These are phyloP conservation scores for Apiospora marii DNA, from an alignment of 2,329 filamentous ascomycete genomes.

Conservation along the genomic window DNA sequence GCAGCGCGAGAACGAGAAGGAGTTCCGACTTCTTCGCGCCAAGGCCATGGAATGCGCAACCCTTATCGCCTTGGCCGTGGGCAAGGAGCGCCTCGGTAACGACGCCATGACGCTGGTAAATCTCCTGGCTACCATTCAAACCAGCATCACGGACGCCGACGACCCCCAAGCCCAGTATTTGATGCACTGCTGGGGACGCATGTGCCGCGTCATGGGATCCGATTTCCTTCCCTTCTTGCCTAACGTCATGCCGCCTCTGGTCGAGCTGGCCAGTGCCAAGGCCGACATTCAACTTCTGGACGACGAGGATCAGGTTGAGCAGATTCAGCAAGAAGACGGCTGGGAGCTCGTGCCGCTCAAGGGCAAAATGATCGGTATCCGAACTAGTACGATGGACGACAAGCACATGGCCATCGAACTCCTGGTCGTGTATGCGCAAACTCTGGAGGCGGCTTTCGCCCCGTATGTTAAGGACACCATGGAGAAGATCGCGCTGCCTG, in stretches of 20 bases:
- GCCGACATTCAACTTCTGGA: constrained; percentile 96
- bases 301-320: constrained; percentile 91
- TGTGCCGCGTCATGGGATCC: constrained; percentile 91
- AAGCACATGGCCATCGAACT: constrained; percentile 99
- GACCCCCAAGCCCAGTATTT: constrained; percentile 97
- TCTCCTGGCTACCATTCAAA: constrained; percentile 85
- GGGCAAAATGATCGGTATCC: constrained; percentile 98
- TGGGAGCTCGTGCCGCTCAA: constrained; percentile 98
- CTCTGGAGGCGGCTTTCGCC: constrained; percentile 91
- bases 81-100: constrained; percentile 86
- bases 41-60: constrained; percentile 99
- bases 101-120: constrained; percentile 90
- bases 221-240: constrained; percentile 94
- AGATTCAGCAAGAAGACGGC: constrained; percentile 92
- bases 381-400: constrained; percentile 95
- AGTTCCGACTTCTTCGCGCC: constrained; percentile 87
- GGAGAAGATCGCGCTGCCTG: constrained; percentile 94
- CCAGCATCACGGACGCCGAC: constrained; percentile 85
- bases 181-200: constrained; percentile 98
- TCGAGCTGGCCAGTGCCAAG: constrained; percentile 91
- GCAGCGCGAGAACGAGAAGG: constrained; percentile 89
- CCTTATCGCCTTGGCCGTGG: constrained; percentile 92
- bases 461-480: constrained; percentile 92
- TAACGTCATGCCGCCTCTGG: constrained; percentile 91
- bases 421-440: constrained; percentile 95